Conservation (phyloP, 23 red algal genomes). For the Gracilaria gracilis region DNA sequence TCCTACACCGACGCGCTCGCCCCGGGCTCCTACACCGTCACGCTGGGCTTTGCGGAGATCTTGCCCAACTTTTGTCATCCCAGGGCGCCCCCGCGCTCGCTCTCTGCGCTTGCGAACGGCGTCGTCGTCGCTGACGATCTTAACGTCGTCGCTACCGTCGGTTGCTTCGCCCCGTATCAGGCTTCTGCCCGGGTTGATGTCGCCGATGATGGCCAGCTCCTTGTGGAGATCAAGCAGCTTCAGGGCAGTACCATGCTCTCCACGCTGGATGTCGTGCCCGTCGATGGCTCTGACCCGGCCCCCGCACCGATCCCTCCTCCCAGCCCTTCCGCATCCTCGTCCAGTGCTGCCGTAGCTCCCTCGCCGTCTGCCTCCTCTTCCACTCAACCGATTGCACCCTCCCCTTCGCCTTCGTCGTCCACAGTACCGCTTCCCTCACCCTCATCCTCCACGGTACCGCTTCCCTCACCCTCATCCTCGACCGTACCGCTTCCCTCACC, state of each 20-base stretch:
- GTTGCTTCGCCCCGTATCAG: not conserved
- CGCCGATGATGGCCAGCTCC: not conserved
- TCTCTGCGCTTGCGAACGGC: not conserved
- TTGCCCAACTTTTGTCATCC: not conserved
- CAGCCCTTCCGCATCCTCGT: not conserved
- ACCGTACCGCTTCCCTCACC: not conserved
- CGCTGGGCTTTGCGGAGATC: conserved; percentile 48
- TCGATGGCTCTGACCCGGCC: not conserved
- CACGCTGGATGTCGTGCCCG: not conserved
- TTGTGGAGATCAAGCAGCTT: not conserved
- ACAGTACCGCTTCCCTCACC: not conserved
- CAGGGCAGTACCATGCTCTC: conserved; percentile 7
- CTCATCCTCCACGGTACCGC: not conserved
- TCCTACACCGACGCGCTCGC: conserved; percentile 6
- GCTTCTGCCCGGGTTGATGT: not conserved
- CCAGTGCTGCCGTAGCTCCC: not conserved
- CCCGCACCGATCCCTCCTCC: not conserved
- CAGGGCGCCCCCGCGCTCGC: not conserved
- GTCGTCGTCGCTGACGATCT: conserved; percentile 1
- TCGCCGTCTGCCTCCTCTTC: not conserved
- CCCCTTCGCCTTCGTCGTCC: conserved; percentile 2
- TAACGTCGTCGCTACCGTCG: conserved; percentile 4
- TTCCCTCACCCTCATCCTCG: not conserved
- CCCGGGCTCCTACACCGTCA: not conserved
- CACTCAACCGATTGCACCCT: not conserved